Base-by-base conservation (phyloP, 345 rosid genomes). In the Camelina hispida region DNA sequence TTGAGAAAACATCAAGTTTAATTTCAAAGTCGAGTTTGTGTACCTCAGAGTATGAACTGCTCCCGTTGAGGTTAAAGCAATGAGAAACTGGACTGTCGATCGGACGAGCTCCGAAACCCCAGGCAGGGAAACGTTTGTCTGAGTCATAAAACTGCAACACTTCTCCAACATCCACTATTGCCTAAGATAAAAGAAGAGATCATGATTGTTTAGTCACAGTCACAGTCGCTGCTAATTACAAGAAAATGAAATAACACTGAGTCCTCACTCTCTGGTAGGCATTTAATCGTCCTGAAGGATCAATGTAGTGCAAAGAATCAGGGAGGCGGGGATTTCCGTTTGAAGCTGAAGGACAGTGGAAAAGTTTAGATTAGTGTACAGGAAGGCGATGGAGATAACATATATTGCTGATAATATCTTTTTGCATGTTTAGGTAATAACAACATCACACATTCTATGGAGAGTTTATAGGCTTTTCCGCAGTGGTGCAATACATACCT, bases 71-170 rank as follows among this genome's bases (percentile, higher is more conserved):
- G 86, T 84, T 93, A 81, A 93, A 93, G 81, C 96, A 89, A 85
- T 93, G 98, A 30, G 88, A 89, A 72, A 93, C 97, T 30, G 95
- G 97, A 72, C 87, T 85, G 54, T 93, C 98, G 18, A 93, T 93
- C 28, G 98, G 98, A 59, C 97, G 88, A 74, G 98, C 98, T 71
- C 98, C 98, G 55, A 93, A 93, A 46, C 98, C 97, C 98, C 98
- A 93, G 13, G 97, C 96, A 66, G 96, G 91, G 86, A 88, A 93
- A 57, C 86, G 97, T 78, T 82, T 86, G 81, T 91, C 94, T 3
- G 94, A 72, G 80, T 93, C 97, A 79, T 93, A 93, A 78, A 89
- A 85, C 81, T 91, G 91, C 84, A 93, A 81, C 18, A 93, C 96
- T 72, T 88, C 93, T 81, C 96, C 98, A 68, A 93, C 91, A 65